Evolutionary conservation across 1,284 basidiomycete genomes (phyloP).

Genomic region (Mycena sp.): DNA sequence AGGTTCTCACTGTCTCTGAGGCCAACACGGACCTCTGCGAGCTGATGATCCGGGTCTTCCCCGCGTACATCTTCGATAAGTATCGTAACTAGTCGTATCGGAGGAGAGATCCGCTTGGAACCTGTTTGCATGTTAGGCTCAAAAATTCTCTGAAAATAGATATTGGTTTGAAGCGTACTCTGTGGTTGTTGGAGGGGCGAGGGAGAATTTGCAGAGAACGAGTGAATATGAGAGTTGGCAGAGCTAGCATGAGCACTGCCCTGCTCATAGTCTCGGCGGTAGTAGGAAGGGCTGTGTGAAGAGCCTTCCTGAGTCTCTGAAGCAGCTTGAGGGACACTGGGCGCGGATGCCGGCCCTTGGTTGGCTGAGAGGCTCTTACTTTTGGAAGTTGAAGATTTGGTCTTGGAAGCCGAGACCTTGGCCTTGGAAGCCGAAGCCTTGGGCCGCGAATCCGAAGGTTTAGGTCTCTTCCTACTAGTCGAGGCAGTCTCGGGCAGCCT

Average conservation of each 20-base stretch:
- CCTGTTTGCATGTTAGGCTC: no score
- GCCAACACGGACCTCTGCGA: constrained; percentile 72
- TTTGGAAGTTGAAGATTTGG: constrained; percentile 19
- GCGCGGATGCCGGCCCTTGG: background rate
- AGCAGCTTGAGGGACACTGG: background rate
- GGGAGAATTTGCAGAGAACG: background rate
- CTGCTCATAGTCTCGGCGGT: constrained; percentile 48
- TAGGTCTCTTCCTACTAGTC: constrained; percentile 11
- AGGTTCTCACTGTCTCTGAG: constrained; percentile 48
- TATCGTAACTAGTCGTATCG: constrained; percentile 60
- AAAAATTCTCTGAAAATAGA: no score
- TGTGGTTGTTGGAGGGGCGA: background rate
- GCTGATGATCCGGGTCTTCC: constrained; percentile 59
- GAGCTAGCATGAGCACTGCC: constrained; percentile 27
- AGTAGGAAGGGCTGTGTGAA: constrained; percentile 33
- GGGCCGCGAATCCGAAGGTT: constrained; percentile 19
- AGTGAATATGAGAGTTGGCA: background rate
- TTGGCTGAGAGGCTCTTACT: background rate
- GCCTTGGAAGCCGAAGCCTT: constrained; percentile 29
- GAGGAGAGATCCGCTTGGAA: constrained; percentile 19
- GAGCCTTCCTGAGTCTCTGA: constrained; percentile 4
- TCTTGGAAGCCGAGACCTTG: constrained; percentile 18
- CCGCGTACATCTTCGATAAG: constrained; percentile 71
- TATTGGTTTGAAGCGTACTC: no score
- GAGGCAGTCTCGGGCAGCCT: background rate